A percentile compares a stretch with the other conserved stretches of the same genome.
Evolutionary conservation across 169 alveolate genomes (phyloP).

Genomic region (Cryptosporidium parvum): DNA sequence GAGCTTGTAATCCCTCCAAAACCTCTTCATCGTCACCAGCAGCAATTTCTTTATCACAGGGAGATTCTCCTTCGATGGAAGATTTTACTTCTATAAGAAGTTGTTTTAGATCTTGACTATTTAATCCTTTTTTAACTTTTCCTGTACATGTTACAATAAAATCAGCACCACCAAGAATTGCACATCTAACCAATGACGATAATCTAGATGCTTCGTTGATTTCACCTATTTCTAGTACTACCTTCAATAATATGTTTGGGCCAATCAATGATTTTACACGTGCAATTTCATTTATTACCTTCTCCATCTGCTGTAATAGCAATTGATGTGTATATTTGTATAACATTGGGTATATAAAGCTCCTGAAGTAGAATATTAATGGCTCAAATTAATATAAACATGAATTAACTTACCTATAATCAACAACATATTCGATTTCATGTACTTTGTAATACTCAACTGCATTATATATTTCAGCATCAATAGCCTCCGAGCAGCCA

Average conservation of each 20-base stretch:
- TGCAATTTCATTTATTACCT: conserved; percentile 49
- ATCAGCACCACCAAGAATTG: conserved; percentile 74
- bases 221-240: conserved; percentile 73
- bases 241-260: conserved; percentile 41
- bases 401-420: conserved; percentile 58
- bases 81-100: conserved; percentile 12
- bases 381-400: background rate
- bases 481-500: conserved; percentile 72
- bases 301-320: conserved; percentile 69
- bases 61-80: conserved; percentile 68
- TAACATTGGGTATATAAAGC: conserved; percentile 70
- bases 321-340: conserved; percentile 58
- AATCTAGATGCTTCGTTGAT: conserved; percentile 58
- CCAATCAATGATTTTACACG: conserved; percentile 61
- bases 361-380: conserved; percentile 8
- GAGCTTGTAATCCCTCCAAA: conserved; percentile 33
- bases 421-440: conserved; percentile 74
- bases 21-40: conserved; percentile 73
- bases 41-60: conserved; percentile 74
- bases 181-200: conserved; percentile 68
- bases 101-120: conserved; percentile 26
- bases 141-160: conserved; percentile 74
- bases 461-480: conserved; percentile 69
- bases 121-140: conserved; percentile 12
- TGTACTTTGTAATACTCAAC: conserved; percentile 68